Percentiles rank a stretch among this genome's conserved stretches.
phyloP scores from a whole-genome alignment of 129 eudicot genomes.

The Tagetes patula region DNA sequence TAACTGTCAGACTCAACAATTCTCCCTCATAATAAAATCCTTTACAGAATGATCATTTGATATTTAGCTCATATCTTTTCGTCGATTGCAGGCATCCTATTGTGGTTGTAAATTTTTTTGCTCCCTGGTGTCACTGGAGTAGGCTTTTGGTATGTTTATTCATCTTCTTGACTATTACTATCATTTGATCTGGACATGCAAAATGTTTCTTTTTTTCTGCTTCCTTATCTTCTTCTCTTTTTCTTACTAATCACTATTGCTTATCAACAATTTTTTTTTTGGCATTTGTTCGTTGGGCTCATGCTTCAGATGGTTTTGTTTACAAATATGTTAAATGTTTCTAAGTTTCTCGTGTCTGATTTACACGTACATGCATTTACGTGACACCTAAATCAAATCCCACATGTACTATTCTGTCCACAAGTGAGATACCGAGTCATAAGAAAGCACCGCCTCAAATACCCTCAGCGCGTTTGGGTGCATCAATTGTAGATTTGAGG shows the following conservation, averaged over 20 bases:
- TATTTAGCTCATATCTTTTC: slow-evolving; percentile 8
- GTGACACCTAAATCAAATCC: neutral
- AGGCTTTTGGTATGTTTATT: slow-evolving; percentile 61
- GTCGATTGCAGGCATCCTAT: slow-evolving; percentile 56
- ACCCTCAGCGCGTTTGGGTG: neutral
- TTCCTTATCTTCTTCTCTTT: neutral
- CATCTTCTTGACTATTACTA: neutral
- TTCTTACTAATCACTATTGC: neutral
- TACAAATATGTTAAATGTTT: neutral
- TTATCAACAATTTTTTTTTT: neutral
- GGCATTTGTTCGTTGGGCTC: neutral
- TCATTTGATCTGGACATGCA: neutral
- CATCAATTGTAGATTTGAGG: neutral
- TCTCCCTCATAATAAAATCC: slow-evolving; percentile 7
- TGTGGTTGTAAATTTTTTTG: slow-evolving; percentile 81
- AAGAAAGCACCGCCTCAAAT: neutral
- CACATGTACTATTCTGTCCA: neutral
- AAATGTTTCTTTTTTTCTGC: neutral
- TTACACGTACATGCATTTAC: neutral
- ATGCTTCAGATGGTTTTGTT: neutral
- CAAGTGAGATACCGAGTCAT: neutral
- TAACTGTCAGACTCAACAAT: neutral
- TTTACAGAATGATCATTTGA: neutral
- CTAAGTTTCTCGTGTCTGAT: slow-evolving; percentile 2
- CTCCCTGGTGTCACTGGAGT: slow-evolving; percentile 97